Conservation (phyloP, 768 basidiomycete species). For the Rubroboletus satanas region DNA sequence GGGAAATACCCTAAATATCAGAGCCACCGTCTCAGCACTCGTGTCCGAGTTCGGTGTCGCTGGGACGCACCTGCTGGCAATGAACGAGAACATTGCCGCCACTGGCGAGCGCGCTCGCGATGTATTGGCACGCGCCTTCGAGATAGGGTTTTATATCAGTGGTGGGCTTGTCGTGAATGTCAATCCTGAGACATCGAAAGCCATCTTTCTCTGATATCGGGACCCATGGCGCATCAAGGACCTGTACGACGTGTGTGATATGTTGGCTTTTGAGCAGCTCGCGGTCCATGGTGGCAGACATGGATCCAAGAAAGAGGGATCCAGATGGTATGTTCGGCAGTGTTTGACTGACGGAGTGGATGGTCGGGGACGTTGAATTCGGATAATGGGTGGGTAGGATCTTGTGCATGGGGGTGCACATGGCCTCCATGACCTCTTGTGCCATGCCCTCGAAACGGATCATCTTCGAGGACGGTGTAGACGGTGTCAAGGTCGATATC, state of each 20-base stretch:
- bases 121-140: conserved; percentile 63
- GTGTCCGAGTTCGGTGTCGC: too few species aligned
- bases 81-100: conserved; percentile 73
- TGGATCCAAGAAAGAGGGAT: conserved; percentile 65
- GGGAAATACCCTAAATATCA: conserved; percentile 62
- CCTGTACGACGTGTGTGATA: conserved; percentile 62
- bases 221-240: conserved; percentile 63
- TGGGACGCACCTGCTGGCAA: conserved; percentile 67
- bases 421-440: conserved; percentile 74
- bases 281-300: conserved; percentile 55
- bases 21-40: not conserved
- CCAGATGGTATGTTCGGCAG: conserved; percentile 34
- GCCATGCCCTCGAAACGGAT: conserved; percentile 76
- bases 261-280: conserved; percentile 46
- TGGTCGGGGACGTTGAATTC: conserved; percentile 13
- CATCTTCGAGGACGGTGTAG: conserved; percentile 38
- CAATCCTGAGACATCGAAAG: conserved; percentile 58
- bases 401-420: conserved; percentile 83
- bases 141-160: conserved; percentile 67
- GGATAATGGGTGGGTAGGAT: conserved; percentile 46
- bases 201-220: conserved; percentile 45
- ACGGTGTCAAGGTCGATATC: not conserved
- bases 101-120: conserved; percentile 53
- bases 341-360: conserved; percentile 14
- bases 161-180: conserved; percentile 57